A percentile compares a stretch with the other conserved stretches of the same genome.
These are phyloP conservation scores for Phaeophleospora eucalypticola DNA, from an alignment of 2,329 filamentous ascomycete species.

Conservation along the genomic window DNA sequence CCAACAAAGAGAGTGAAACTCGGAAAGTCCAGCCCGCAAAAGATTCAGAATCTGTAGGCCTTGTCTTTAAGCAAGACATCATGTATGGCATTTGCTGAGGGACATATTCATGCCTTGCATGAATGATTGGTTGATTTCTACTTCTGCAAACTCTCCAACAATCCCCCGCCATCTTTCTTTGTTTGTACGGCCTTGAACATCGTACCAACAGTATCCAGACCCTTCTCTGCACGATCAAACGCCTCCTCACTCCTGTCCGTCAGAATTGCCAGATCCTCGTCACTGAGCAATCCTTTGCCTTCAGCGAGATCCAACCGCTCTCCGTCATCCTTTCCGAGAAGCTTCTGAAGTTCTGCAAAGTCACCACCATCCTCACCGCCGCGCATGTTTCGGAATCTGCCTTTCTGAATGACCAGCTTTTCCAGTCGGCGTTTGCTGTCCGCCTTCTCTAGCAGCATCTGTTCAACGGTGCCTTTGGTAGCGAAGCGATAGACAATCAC, in stretches of 20 bases:
- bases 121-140: no score
- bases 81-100: no score
- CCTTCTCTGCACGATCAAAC: slow-evolving; percentile 70
- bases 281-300: slow-evolving; percentile 65
- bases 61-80: no score
- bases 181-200: slow-evolving; percentile 63
- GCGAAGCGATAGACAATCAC: slow-evolving; percentile 93
- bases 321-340: slow-evolving; percentile 61
- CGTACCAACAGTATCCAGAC: slow-evolving; percentile 65
- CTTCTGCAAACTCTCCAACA: slow-evolving; percentile 48
- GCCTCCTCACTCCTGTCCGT: slow-evolving; percentile 70
- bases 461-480: slow-evolving; percentile 88
- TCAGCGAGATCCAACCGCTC: slow-evolving; percentile 54
- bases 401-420: slow-evolving; percentile 93
- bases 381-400: slow-evolving; percentile 61
- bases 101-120: no score
- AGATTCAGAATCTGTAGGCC: no score
- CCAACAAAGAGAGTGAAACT: no score
- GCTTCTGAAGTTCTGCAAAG: slow-evolving; percentile 45
- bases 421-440: slow-evolving; percentile 89
- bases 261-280: slow-evolving; percentile 71
- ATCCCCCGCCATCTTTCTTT: slow-evolving; percentile 49
- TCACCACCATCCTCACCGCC: slow-evolving; percentile 45
- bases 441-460: slow-evolving; percentile 77
- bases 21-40: no score